Percentiles rank a stretch among this genome's conserved stretches.
phyloP scores from a whole-genome alignment of 2,329 filamentous ascomycete genomes.

The Colletotrichum neosansevieriae region DNA sequence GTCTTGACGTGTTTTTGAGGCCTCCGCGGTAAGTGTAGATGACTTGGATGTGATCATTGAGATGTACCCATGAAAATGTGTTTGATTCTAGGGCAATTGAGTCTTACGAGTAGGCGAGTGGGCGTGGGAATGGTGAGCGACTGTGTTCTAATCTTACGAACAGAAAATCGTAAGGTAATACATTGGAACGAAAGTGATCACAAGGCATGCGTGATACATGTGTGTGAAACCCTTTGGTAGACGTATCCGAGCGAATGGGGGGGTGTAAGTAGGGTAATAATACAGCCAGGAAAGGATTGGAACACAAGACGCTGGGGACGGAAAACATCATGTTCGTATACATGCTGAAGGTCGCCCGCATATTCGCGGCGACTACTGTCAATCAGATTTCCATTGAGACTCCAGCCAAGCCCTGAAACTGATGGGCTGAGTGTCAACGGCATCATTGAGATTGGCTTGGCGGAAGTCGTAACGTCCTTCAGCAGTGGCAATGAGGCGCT shows the following conservation, averaged over 20 bases:
- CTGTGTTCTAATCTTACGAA: too few species aligned
- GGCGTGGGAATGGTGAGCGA: too few species aligned
- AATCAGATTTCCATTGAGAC: conserved; percentile 55
- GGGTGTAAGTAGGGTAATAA: not conserved
- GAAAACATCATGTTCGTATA: not conserved
- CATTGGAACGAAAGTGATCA: not conserved
- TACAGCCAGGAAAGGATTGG: not conserved
- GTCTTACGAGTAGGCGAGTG: too few species aligned
- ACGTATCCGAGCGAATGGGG: not conserved
- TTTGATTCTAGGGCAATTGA: too few species aligned
- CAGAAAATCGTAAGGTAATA: not conserved
- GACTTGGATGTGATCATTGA: not conserved
- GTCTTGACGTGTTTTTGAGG: not conserved
- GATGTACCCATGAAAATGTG: too few species aligned
- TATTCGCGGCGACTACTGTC: conserved; percentile 2
- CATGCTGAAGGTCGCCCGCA: not conserved
- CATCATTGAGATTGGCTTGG: conserved; percentile 69
- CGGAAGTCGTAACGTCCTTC: conserved; percentile 76
- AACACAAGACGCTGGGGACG: not conserved
- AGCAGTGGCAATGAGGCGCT: conserved; percentile 75
- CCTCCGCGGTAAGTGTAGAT: not conserved
- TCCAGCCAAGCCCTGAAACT: conserved; percentile 68
- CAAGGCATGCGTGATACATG: not conserved
- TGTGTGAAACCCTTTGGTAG: not conserved
- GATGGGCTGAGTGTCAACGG: conserved; percentile 60